Evolutionary conservation across 202 grass and related monocot species (phyloP).

Genomic region (Carex sylvatica): DNA sequence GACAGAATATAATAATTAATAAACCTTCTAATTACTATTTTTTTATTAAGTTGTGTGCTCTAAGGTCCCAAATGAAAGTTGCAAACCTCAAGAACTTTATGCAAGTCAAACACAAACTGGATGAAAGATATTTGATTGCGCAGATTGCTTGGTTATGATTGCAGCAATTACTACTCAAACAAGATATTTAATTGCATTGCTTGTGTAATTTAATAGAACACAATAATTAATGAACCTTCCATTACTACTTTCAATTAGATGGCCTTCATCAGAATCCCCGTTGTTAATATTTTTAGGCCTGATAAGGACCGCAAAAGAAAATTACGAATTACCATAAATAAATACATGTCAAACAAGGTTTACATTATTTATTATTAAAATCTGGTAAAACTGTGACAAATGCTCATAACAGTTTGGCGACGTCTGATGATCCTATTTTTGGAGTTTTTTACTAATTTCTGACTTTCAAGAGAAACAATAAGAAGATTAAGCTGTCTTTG

Average conservation of each 20-base stretch:
- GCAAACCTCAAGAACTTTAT: not conserved
- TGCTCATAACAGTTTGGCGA: not conserved
- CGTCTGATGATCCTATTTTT: not conserved
- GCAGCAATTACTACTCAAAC: not conserved
- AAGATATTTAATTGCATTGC: not conserved
- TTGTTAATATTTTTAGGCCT: not conserved
- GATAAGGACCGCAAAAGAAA: not conserved
- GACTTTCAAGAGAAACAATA: not conserved
- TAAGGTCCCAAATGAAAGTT: not conserved
- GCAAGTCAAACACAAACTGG: not conserved
- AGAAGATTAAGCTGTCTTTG: not conserved
- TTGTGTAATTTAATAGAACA: conserved; percentile 3
- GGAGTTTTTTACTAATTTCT: not conserved
- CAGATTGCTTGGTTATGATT: not conserved
- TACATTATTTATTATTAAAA: not conserved
- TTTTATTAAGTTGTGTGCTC: not conserved
- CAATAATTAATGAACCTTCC: not conserved
- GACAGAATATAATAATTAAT: not conserved
- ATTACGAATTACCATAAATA: not conserved
- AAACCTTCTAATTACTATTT: not conserved
- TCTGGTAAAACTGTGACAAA: not conserved
- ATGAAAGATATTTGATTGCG: not conserved
- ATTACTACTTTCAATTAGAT: not conserved
- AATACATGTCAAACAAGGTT: not conserved
- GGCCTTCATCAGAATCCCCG: not conserved